Evolutionary conservation across 352 stramenopile species (phyloP).

Genomic region (Globisporangium irregulare): DNA sequence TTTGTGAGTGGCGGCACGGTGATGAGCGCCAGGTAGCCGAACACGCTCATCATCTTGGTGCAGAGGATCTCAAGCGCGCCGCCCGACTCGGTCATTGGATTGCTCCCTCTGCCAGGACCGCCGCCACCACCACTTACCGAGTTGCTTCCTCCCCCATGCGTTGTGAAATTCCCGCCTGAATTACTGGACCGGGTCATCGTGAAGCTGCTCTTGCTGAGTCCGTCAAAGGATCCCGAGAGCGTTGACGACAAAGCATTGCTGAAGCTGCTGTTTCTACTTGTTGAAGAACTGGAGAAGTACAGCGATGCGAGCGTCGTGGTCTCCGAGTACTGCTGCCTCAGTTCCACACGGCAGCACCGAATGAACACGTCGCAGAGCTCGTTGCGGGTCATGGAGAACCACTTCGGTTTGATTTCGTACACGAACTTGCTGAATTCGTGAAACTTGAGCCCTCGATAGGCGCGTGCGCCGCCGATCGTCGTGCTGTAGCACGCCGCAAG

Average conservation of each 20-base stretch:
- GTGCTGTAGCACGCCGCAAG: constrained; percentile 47
- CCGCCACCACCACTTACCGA: not conserved
- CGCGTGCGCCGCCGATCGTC: constrained; percentile 29
- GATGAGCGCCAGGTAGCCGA: constrained; percentile 29
- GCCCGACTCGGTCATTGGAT: not conserved
- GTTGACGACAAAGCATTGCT: not conserved
- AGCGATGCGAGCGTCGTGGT: constrained; percentile 17
- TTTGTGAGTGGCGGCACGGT: constrained; percentile 31
- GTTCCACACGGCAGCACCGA: constrained; percentile 37
- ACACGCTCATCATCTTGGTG: constrained; percentile 14
- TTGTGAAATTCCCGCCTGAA: constrained; percentile 11
- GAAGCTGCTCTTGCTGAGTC: not conserved
- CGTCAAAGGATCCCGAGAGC: not conserved
- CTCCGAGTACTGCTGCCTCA: constrained; percentile 18
- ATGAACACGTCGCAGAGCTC: constrained; percentile 65
- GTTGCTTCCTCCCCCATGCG: constrained; percentile 4
- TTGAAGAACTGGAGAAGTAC: constrained; percentile 11
- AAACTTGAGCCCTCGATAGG: constrained; percentile 37
- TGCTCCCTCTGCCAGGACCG: not conserved
- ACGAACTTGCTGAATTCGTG: constrained; percentile 54
- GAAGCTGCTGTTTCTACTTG: not conserved
- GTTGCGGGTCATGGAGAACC: constrained; percentile 31
- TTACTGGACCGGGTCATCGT: not conserved
- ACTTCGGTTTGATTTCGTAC: constrained; percentile 43
- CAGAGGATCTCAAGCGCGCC: constrained; percentile 19